phyloP scores from a whole-genome alignment of 2,329 filamentous ascomycete genomes.

The Fusarium camptoceras region DNA sequence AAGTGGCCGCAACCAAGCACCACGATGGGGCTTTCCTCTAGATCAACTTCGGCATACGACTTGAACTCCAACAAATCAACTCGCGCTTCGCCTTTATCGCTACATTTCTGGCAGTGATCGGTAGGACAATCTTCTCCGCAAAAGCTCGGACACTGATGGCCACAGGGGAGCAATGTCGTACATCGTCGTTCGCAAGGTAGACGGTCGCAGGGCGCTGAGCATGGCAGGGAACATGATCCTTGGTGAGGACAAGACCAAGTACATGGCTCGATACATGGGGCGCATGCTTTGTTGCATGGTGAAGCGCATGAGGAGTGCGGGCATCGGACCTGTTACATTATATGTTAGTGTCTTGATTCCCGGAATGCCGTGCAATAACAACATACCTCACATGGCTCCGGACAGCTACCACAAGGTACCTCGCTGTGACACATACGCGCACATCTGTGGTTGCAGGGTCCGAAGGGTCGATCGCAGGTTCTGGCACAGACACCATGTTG shows the following conservation, averaged over 20 bases:
- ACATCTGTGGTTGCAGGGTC: slow-evolving; percentile 69
- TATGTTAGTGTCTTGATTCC: not conserved
- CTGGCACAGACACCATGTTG: slow-evolving; percentile 55
- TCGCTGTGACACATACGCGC: slow-evolving; percentile 23
- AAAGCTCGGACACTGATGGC: slow-evolving; percentile 70
- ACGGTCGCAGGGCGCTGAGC: slow-evolving; percentile 73
- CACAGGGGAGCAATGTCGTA: slow-evolving; percentile 62
- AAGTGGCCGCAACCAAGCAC: slow-evolving; percentile 73
- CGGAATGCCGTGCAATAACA: not conserved
- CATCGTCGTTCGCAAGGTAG: slow-evolving; percentile 74
- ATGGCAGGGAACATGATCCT: slow-evolving; percentile 62
- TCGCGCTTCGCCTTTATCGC: slow-evolving; percentile 50
- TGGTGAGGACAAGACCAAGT: slow-evolving; percentile 68
- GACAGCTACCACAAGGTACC: slow-evolving; percentile 60
- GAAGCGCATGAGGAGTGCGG: slow-evolving; percentile 65
- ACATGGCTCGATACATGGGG: slow-evolving; percentile 65
- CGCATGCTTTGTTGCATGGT: slow-evolving; percentile 67
- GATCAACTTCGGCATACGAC: slow-evolving; percentile 66
- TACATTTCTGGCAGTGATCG: slow-evolving; percentile 68
- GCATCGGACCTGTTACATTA: slow-evolving; percentile 56
- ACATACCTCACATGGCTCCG: slow-evolving; percentile 63
- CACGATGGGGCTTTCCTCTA: slow-evolving; percentile 69
- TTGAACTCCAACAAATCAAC: slow-evolving; percentile 68
- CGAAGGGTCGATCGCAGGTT: slow-evolving; percentile 62
- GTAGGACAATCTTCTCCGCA: slow-evolving; percentile 73